These are phyloP conservation scores for Coniochaeta sp. DNA, from an alignment of 2,329 filamentous ascomycete species.

Conservation along the genomic window DNA sequence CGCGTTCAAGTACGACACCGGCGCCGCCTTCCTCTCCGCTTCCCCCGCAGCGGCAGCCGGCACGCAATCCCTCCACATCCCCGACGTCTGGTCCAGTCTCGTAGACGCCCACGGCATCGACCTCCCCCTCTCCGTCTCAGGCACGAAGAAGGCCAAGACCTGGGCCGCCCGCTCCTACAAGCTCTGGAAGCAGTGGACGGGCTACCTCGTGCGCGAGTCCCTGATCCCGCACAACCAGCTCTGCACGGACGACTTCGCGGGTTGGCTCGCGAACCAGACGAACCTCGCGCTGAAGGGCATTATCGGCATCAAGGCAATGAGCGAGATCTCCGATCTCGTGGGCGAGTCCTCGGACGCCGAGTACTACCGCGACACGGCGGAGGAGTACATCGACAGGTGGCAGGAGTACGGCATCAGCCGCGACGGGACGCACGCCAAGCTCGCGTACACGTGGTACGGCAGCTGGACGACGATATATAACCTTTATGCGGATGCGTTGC, in stretches of 20 bases:
- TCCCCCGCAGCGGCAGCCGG: constrained; percentile 27
- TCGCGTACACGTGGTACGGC: constrained; percentile 75
- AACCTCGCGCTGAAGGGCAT: constrained; percentile 75
- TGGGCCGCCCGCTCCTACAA: constrained; percentile 45
- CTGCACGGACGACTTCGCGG: constrained; percentile 69
- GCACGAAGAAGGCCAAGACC: constrained; percentile 14
- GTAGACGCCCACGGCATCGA: constrained; percentile 20
- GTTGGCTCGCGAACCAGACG: constrained; percentile 63
- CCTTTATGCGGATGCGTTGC: constrained; percentile 65
- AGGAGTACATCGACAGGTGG: constrained; percentile 65
- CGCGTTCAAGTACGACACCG: constrained; percentile 57
- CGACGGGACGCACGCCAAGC: constrained; percentile 65
- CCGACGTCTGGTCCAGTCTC: constrained; percentile 8
- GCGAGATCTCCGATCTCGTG: constrained; percentile 54
- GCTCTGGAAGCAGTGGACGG: constrained; percentile 64
- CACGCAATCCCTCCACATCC: constrained; percentile 1
- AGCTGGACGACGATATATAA: constrained; percentile 80
- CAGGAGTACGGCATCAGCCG: constrained; percentile 62
- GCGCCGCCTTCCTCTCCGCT: constrained; percentile 46
- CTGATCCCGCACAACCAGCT: constrained; percentile 62
- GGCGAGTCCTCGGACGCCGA: constrained; percentile 38
- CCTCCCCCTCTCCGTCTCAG: constrained; percentile 5
- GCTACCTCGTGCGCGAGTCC: constrained; percentile 63
- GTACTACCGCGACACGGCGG: constrained; percentile 48
- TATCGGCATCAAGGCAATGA: constrained; percentile 72